Conservation (phyloP, 805 yeast genomes). For the Isabelozyma heimii region DNA sequence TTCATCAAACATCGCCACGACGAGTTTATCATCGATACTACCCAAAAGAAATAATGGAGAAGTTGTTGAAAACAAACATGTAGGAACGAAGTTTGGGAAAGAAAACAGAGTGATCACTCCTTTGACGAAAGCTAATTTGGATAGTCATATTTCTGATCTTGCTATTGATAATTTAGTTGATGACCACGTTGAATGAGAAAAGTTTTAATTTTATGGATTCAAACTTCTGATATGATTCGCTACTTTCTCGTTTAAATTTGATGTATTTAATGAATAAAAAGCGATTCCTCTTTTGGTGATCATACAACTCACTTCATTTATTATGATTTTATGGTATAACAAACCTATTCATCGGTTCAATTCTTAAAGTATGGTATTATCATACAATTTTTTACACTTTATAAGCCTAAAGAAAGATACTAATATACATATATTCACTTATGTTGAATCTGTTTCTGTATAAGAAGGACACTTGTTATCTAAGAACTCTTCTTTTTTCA, state of each 20-base stretch:
- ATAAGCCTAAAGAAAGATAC: neutral
- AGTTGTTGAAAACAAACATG: constrained; percentile 4
- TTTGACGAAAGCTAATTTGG: constrained; percentile 28
- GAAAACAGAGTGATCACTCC: constrained; percentile 18
- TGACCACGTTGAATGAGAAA: constrained; percentile 15
- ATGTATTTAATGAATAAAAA: no score
- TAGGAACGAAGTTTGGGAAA: constrained; percentile 7
- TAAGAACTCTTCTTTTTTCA: no score
- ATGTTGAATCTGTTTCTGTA: no score
- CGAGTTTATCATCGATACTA: neutral
- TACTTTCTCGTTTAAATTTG: no score
- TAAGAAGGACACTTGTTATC: no score
- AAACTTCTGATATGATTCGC: no score
- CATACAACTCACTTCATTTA: no score
- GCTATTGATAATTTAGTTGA: constrained; percentile 6
- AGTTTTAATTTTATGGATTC: neutral
- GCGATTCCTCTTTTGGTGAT: no score
- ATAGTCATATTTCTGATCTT: constrained; percentile 17
- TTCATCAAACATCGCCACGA: constrained; percentile 2
- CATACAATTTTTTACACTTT: neutral
- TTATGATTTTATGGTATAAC: neutral
- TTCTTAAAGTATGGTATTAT: no score
- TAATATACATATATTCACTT: neutral
- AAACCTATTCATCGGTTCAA: neutral
- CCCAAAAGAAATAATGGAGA: neutral